Conservation (phyloP, 2,329 filamentous ascomycete species). For the Aspergillus pseudoglaucus region DNA sequence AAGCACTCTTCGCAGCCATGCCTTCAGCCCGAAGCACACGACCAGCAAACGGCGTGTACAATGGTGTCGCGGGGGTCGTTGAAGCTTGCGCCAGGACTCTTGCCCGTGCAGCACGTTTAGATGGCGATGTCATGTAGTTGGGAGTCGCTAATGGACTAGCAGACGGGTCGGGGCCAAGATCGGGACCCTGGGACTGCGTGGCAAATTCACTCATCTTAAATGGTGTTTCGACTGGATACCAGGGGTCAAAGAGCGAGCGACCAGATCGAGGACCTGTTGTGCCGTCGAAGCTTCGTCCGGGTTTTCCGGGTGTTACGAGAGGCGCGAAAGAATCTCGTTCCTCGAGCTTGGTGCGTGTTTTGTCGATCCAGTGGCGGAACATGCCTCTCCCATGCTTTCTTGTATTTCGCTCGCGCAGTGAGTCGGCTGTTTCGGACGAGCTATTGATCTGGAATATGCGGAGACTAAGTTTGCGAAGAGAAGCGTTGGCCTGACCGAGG, state of each 20-base stretch:
- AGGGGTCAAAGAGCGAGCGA: slow-evolving; percentile 28
- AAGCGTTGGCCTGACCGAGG: slow-evolving; percentile 40
- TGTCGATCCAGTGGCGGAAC: slow-evolving; percentile 50
- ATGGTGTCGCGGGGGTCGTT: slow-evolving; percentile 40
- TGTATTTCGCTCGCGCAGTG: slow-evolving; percentile 47
- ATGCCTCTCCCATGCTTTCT: slow-evolving; percentile 51
- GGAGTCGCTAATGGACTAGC: slow-evolving; percentile 36
- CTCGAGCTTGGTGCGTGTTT: slow-evolving; percentile 28
- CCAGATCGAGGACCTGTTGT: slow-evolving; percentile 13
- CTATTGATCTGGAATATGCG: slow-evolving; percentile 50
- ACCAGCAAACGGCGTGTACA: slow-evolving; percentile 39
- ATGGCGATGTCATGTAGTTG: slow-evolving; percentile 40
- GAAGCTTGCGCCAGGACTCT: slow-evolving; percentile 34
- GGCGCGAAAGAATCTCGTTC: slow-evolving; percentile 24
- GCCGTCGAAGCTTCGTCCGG: slow-evolving; percentile 17
- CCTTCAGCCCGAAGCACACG: slow-evolving; percentile 27
- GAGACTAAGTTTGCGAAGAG: slow-evolving; percentile 53
- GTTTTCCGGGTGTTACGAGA: slow-evolving; percentile 17
- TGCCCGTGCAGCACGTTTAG: slow-evolving; percentile 39
- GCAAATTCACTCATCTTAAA: slow-evolving; percentile 33
- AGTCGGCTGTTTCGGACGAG: slow-evolving; percentile 46
- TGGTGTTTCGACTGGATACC: slow-evolving; percentile 30
- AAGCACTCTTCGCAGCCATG: slow-evolving; percentile 12
- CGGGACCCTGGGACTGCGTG: slow-evolving; percentile 17
- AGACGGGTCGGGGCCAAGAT: slow-evolving; percentile 13